Conservation (phyloP, 371 early-diverging fungal genomes). For the Mortierella sp. region DNA sequence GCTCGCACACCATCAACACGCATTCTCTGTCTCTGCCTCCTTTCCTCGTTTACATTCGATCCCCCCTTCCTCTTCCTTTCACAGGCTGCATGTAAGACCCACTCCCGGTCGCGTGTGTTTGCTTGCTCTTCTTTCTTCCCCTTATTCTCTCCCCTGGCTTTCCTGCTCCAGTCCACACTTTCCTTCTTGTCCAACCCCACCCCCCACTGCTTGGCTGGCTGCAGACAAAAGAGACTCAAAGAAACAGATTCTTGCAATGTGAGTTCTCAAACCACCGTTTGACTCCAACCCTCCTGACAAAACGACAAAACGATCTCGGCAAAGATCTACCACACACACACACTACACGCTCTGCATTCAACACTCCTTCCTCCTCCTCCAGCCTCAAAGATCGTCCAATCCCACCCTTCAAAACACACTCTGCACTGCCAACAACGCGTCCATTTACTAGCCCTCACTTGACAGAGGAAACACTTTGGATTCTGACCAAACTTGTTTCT, state of each 20-base stretch:
- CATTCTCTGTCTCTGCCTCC: neutral
- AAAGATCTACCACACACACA: too few species aligned
- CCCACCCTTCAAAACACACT: neutral
- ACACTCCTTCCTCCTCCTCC: neutral
- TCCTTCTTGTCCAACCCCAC: neutral
- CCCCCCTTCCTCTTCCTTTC: neutral
- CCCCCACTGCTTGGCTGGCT: neutral
- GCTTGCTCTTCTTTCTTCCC: constrained; percentile 7
- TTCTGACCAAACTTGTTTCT: neutral
- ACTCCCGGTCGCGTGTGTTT: constrained; percentile 6
- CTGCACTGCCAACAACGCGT: neutral
- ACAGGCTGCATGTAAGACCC: constrained; percentile 14
- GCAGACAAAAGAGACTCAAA: neutral
- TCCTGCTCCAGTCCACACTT: neutral
- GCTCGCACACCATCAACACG: neutral
- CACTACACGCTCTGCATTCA: neutral
- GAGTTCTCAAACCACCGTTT: neutral
- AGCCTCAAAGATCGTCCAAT: neutral
- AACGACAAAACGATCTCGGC: neutral
- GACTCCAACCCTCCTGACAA: neutral
- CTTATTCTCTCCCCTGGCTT: neutral
- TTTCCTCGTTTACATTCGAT: neutral
- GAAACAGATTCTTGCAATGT: neutral
- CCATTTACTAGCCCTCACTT: neutral
- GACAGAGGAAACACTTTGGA: neutral